phyloP scores from a whole-genome alignment of 441 rosid species.

The Viola pubescens region DNA sequence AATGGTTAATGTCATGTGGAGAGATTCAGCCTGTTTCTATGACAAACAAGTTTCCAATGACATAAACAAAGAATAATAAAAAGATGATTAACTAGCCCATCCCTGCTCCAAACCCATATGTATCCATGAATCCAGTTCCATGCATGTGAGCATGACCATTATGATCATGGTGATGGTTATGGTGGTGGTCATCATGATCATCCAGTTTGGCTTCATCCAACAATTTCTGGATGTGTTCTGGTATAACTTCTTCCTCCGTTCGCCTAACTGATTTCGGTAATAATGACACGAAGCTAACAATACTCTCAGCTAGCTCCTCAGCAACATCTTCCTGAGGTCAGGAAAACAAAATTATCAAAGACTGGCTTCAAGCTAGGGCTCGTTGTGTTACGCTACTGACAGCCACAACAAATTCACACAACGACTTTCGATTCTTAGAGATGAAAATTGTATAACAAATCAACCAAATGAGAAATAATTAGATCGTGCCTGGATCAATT shows the following conservation, averaged over 20 bases:
- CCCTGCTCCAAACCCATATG: slow-evolving; percentile 73
- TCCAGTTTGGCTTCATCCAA: slow-evolving; percentile 43
- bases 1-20: too few relatives aligned
- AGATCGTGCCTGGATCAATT: too few relatives aligned
- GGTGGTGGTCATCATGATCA: too few relatives aligned
- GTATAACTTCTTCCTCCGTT: slow-evolving; percentile 47
- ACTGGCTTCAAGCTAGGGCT: background rate
- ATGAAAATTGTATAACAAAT: too few relatives aligned
- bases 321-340: slow-evolving; percentile 54
- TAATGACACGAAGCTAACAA: slow-evolving; percentile 47
- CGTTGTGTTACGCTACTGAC: background rate
- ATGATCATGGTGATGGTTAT: slow-evolving; percentile 27
- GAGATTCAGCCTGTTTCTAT: too few relatives aligned
- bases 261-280: slow-evolving; percentile 52
- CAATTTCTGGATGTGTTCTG: slow-evolving; percentile 55
- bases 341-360: slow-evolving; percentile 1
- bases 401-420: background rate
- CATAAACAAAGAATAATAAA: too few relatives aligned
- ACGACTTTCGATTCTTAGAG: too few relatives aligned
- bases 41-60: too few relatives aligned
- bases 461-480: too few relatives aligned
- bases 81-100: slow-evolving; percentile 43
- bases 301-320: slow-evolving; percentile 49
- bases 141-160: slow-evolving; percentile 23
- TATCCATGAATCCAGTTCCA: slow-evolving; percentile 41